phyloP scores from a whole-genome alignment of 805 yeast species.

The Yarrowia sp. region DNA sequence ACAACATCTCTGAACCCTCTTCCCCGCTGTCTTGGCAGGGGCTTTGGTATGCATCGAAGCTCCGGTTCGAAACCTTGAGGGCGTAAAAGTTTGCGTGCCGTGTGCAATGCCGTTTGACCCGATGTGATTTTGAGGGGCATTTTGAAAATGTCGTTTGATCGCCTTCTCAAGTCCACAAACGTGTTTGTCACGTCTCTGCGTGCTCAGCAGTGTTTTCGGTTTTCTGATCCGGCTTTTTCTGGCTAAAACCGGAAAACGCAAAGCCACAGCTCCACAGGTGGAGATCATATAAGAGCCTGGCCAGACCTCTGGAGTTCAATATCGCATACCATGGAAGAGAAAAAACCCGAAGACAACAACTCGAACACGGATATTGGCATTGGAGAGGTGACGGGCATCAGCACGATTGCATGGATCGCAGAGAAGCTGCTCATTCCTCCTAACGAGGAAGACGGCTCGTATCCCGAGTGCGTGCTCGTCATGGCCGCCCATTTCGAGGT shows the following conservation, averaged over 20 bases:
- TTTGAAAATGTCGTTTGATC: too few relatives aligned
- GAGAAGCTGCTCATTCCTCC: constrained; percentile 16
- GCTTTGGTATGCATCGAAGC: not conserved
- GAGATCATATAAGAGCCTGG: not conserved
- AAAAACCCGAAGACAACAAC: not conserved
- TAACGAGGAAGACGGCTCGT: not conserved
- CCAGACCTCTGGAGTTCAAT: not conserved
- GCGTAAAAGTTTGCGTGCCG: not conserved
- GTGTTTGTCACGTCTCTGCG: not conserved
- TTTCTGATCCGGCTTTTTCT: not conserved
- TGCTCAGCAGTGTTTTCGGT: not conserved
- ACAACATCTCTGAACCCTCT: too few relatives aligned
- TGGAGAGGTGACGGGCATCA: constrained; percentile 1
- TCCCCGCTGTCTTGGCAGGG: constrained; percentile 5
- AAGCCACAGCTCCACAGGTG: not conserved
- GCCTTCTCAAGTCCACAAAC: not conserved
- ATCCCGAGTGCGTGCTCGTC: constrained; percentile 35
- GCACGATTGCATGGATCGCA: not conserved
- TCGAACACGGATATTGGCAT: not conserved
- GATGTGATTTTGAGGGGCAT: not conserved
- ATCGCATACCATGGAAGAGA: not conserved
- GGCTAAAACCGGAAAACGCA: not conserved
- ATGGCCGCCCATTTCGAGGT: constrained; percentile 45
- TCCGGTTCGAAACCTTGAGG: not conserved
- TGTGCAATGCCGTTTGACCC: constrained; percentile 1